A percentile compares a stretch with the other conserved stretches of the same genome.
Conservation (phyloP, 2,329 filamentous ascomycete genomes). For the Fusarium sp. region DNA sequence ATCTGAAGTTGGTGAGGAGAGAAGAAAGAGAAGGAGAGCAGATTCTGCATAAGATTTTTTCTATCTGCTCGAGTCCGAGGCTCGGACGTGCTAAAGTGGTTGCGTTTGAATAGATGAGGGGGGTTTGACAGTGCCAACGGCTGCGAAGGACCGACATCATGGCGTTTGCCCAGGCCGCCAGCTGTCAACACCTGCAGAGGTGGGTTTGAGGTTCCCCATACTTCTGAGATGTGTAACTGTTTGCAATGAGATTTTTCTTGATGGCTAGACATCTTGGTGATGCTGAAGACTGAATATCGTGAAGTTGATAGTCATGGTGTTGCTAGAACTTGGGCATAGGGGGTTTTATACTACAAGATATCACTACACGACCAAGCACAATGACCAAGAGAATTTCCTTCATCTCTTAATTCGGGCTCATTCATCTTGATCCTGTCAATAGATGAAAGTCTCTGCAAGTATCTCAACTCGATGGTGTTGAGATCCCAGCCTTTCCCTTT, state of each 20-base stretch:
- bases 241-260: background rate
- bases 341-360: conserved; percentile 2
- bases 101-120: background rate
- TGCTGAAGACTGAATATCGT: conserved; percentile 1
- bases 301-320: conserved; percentile 1
- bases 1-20: conserved; percentile 18
- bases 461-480: conserved; percentile 7
- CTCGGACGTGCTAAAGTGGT: background rate
- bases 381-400: background rate
- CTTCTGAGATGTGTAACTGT: background rate
- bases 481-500: background rate
- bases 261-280: background rate
- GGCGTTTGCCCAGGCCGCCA: background rate
- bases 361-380: background rate
- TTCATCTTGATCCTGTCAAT: background rate
- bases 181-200: background rate
- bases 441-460: background rate
- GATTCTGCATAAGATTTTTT: background rate
- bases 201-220: background rate
- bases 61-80: background rate
- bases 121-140: conserved; percentile 2
- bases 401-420: background rate
- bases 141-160: background rate
- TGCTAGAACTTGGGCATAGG: background rate
- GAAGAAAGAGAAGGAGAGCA: background rate